Base-by-base conservation (phyloP, 352 stramenopile genomes). In the Peronospora belbahrii region DNA sequence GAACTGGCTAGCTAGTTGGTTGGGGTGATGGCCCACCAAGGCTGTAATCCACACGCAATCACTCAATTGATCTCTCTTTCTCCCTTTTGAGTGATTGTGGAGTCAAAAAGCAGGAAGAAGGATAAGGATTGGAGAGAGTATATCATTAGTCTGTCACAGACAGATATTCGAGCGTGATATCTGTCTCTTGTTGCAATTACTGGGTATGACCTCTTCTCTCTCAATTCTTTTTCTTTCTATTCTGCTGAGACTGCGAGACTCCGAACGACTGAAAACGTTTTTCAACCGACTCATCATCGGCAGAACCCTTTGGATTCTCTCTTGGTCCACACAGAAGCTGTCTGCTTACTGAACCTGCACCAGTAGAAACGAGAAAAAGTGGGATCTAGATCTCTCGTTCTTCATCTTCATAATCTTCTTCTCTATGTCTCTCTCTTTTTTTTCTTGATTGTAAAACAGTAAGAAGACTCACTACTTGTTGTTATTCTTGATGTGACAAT, bases 41-140 rank as follows among this genome's bases (percentile, higher is more conserved):
- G 78, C 78, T 83, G 54, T 89, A 81, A 89, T 78, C 74, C 75
- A 81, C 51, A 37, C 27, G 27, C 35, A 40, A 34, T 35, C 28
- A 37, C 40, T 54, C 24, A 15, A n/a, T n/a, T n/a, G n/a, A n/a
- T n/a, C 32, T 45, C 25, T 32, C 17, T 41, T n/a, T 20, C 35
- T 17, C 10, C 30, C 8, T 18, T 8, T 24, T 20, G 24, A 43
- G 37, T 54, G 38, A 43, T 44, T 48, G 39, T 42, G n/a, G 22
- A 44, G 44, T 57, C 34, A 28, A 17, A 28, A 17, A 17, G 35
- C 35, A 27, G 19, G 22, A 41, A 14, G 17, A 41, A 19, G 18
- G 18, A 42, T 8, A 30, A 33, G n/a, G 24, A 52, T 19, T 15
- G 14, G 2, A 6, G 20, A n/a, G 18, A 17, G 23, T 0, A 4